These are phyloP conservation scores for Eucalyptus decipiens DNA, from an alignment of 345 rosid species.

Conservation along the genomic window DNA sequence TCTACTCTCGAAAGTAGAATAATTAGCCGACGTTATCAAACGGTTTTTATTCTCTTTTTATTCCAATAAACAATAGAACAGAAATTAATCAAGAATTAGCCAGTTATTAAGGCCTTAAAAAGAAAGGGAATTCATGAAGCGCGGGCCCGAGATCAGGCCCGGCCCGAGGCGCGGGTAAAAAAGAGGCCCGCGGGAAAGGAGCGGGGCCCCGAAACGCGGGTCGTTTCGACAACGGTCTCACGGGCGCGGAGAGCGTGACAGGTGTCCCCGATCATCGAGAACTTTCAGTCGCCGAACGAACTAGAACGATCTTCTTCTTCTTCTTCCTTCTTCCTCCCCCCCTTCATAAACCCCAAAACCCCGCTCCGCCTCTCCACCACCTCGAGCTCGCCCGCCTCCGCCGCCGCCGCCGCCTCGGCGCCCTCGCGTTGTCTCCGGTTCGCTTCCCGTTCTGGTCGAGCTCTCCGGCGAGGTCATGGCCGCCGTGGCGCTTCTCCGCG, in stretches of 20 bases:
- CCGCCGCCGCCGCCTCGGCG: not conserved
- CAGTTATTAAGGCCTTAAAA: too few relatives aligned
- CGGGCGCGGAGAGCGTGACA: not conserved
- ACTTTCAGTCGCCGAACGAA: not conserved
- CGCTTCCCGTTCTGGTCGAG: not conserved
- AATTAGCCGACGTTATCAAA: rapidly evolving
- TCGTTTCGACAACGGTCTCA: not conserved
- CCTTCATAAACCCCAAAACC: not conserved
- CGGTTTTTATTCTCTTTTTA: rapidly evolving
- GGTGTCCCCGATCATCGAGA: not conserved
- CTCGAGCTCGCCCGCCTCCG: not conserved
- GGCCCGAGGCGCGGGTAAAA: not conserved
- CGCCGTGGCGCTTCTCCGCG: not conserved
- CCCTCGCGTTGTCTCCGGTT: not conserved
- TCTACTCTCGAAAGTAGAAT: rapidly evolving
- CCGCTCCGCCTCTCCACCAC: not conserved
- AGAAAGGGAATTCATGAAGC: too few relatives aligned
- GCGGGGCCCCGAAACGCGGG: not conserved
- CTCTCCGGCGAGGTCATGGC: not conserved
- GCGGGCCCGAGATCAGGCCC: not conserved
- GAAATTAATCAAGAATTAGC: too few relatives aligned
- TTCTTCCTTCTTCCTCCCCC: not conserved
- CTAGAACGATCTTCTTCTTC: not conserved
- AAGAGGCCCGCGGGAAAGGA: too few relatives aligned
- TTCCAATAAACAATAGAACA: too few relatives aligned